These are phyloP conservation scores for Teratosphaeria viscida DNA, from an alignment of 2,329 filamentous ascomycete species.

Conservation along the genomic window DNA sequence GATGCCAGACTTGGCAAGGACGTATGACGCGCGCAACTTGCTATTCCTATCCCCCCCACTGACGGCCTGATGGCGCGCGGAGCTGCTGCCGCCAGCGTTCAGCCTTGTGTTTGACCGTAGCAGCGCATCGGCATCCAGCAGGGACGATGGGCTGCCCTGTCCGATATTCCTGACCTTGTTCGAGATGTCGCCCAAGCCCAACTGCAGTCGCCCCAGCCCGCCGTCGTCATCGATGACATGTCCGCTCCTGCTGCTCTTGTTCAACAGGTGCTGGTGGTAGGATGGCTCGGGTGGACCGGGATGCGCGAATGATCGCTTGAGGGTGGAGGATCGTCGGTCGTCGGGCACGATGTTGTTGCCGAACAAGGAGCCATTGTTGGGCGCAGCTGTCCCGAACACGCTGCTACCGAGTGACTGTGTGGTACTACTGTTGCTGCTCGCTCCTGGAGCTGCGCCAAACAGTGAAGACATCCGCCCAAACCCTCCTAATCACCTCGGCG, in stretches of 20 bases:
- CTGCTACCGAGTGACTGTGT: background rate
- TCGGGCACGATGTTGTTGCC: background rate
- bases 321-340: background rate
- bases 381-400: conserved; percentile 4
- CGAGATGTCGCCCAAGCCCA: conserved; percentile 80
- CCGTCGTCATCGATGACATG: conserved; percentile 53
- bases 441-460: background rate
- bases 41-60: conserved; percentile 27
- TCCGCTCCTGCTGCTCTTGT: conserved; percentile 52
- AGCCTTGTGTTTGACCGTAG: background rate
- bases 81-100: background rate
- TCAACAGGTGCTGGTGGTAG: conserved; percentile 54
- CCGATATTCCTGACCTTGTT: conserved; percentile 66
- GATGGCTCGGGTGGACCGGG: conserved; percentile 24
- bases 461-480: background rate
- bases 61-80: conserved; percentile 17
- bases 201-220: conserved; percentile 69
- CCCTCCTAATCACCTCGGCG: background rate
- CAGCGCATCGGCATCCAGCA: conserved; percentile 19
- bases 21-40: conserved; percentile 59
- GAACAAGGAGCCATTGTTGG: conserved; percentile 2
- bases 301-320: background rate
- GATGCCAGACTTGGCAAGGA: conserved; percentile 86
- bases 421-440: background rate
- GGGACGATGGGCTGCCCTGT: conserved; percentile 55